phyloP scores from a whole-genome alignment of 2,329 filamentous ascomycete species.

The Neonectria coccinea region DNA sequence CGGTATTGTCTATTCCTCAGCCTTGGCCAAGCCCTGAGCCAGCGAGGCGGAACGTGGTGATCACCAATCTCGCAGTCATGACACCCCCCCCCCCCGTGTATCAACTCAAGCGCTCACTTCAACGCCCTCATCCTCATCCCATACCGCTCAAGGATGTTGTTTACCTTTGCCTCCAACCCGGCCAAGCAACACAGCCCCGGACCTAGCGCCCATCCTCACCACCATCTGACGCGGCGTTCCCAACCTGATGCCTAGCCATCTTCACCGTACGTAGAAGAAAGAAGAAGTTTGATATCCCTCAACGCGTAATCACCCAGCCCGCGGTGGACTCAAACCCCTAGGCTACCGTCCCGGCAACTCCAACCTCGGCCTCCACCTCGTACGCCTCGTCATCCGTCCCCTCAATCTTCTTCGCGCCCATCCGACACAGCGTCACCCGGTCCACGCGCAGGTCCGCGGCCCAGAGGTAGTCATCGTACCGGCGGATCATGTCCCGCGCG shows the following conservation, averaged over 20 bases:
- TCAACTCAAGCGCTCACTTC: not conserved
- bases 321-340: not conserved
- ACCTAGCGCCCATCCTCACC: not conserved
- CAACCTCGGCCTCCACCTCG: constrained; percentile 65
- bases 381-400: constrained; percentile 66
- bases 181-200: constrained; percentile 1
- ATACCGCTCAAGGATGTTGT: not conserved
- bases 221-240: not conserved
- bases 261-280: not conserved
- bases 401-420: constrained; percentile 80
- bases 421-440: constrained; percentile 81
- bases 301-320: not conserved
- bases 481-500: constrained; percentile 65
- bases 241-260: constrained; percentile 20
- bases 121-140: not conserved
- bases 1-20: not conserved
- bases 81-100: not conserved
- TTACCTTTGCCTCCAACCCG: not conserved
- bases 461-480: constrained; percentile 77
- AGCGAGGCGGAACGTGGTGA: not conserved
- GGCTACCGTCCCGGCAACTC: constrained; percentile 46
- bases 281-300: not conserved
- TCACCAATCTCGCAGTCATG: not conserved
- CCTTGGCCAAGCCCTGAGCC: not conserved
- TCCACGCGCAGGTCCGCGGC: constrained; percentile 75